Evolutionary conservation across 768 basidiomycete genomes (phyloP).

Genomic region (Boletus fagicola): DNA sequence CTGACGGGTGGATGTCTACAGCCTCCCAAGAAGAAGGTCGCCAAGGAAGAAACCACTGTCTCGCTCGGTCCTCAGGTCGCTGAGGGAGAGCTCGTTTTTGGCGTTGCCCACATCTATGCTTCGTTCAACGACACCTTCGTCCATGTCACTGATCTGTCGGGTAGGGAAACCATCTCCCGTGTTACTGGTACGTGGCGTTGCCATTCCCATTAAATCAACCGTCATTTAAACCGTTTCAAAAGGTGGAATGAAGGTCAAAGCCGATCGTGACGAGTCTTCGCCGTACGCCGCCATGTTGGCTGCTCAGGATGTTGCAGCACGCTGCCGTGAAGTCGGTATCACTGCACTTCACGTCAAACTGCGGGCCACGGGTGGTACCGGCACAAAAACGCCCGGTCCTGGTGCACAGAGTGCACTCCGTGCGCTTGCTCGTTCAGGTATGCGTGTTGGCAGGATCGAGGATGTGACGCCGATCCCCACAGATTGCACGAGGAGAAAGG

Average conservation of each 20-base stretch:
- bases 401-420: conserved; percentile 98
- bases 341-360: conserved; percentile 99
- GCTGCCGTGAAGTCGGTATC: conserved; percentile 98
- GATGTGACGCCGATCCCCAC: conserved; percentile 98
- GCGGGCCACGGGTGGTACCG: conserved; percentile 96
- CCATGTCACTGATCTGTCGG: conserved; percentile 97
- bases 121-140: conserved; percentile 99
- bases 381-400: conserved; percentile 98
- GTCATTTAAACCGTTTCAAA: conserved; percentile 25
- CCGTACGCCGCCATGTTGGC: conserved; percentile 98
- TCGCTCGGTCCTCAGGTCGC: conserved; percentile 94
- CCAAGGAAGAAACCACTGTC: conserved; percentile 79
- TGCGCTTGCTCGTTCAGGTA: conserved; percentile 96
- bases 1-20: conserved; percentile 56
- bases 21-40: conserved; percentile 84
- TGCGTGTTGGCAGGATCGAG: conserved; percentile 97
- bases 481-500: conserved; percentile 97
- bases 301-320: conserved; percentile 92
- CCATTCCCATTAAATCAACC: neutral
- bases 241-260: conserved; percentile 99
- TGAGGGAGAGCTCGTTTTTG: conserved; percentile 96
- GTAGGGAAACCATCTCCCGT: conserved; percentile 98
- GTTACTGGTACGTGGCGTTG: conserved; percentile 72
- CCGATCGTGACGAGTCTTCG: conserved; percentile 98
- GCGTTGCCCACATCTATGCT: conserved; percentile 98